Evolutionary conservation across 192 early-diverging fungal genomes (phyloP).

Genomic region (Coemansia furcata): DNA sequence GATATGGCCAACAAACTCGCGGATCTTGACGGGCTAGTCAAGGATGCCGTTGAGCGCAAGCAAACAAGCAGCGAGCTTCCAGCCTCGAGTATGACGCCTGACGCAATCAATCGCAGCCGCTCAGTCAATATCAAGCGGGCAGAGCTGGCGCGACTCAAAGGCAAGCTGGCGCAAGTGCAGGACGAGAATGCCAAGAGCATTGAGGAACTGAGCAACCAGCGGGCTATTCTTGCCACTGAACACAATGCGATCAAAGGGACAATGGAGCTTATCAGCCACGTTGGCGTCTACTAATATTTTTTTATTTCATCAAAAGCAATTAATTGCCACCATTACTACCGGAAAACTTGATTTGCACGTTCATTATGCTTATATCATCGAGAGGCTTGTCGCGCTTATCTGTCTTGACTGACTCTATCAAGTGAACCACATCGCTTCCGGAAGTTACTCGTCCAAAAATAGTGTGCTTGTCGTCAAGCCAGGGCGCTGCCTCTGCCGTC

Average conservation of each 20-base stretch:
- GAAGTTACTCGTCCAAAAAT: slow-evolving; percentile 73
- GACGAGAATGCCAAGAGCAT: slow-evolving; percentile 26
- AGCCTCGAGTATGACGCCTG: slow-evolving; percentile 33
- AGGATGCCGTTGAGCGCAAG: slow-evolving; percentile 33
- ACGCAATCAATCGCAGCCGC: slow-evolving; percentile 40
- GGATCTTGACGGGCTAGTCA: slow-evolving; percentile 37
- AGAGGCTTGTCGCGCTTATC: slow-evolving; percentile 78
- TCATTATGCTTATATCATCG: slow-evolving; percentile 58
- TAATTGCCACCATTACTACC: neutral
- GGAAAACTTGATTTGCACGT: slow-evolving; percentile 31
- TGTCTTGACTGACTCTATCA: slow-evolving; percentile 78
- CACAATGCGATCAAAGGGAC: slow-evolving; percentile 17
- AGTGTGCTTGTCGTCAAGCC: slow-evolving; percentile 89
- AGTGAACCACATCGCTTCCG: slow-evolving; percentile 78
- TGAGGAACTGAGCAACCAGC: slow-evolving; percentile 9
- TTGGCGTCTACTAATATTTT: neutral
- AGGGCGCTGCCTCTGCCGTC: slow-evolving; percentile 78
- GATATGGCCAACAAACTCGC: slow-evolving; percentile 41
- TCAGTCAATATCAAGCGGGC: slow-evolving; percentile 37
- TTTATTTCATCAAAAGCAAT: neutral
- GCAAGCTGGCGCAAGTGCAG: slow-evolving; percentile 19
- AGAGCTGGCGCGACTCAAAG: slow-evolving; percentile 33
- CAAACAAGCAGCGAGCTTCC: slow-evolving; percentile 3
- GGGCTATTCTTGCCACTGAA: slow-evolving; percentile 15
- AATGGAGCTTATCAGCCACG: slow-evolving; percentile 7